Evolutionary conservation across 83 land plant species (phyloP).

Genomic region (Thuja plicata): DNA sequence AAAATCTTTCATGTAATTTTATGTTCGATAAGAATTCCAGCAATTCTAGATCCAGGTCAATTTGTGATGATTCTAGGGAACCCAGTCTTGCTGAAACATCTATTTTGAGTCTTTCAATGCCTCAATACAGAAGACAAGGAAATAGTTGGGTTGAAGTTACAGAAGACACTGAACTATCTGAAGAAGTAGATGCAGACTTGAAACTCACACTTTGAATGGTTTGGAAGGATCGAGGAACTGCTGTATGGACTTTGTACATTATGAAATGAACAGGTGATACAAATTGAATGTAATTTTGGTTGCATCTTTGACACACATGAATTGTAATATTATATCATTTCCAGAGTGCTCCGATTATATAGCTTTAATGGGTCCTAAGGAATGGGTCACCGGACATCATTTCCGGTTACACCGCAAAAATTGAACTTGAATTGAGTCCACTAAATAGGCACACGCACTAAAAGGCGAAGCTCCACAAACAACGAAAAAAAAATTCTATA

Average conservation of each 20-base stretch:
- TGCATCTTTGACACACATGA: background rate
- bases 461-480: background rate
- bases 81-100: background rate
- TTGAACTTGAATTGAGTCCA: background rate
- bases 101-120: slow-evolving; percentile 16
- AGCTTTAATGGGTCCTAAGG: too few species aligned
- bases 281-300: slow-evolving; percentile 2
- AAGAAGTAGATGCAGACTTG: slow-evolving; percentile 4
- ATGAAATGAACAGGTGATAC: slow-evolving; percentile 9
- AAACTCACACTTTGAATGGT: slow-evolving; percentile 2
- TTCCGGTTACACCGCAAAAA: background rate
- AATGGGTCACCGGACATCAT: background rate
- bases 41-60: background rate
- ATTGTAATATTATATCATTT: slow-evolving; percentile 11
- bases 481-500: background rate
- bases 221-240: background rate
- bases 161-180: slow-evolving; percentile 1
- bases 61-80: slow-evolving; percentile 15
- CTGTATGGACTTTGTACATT: slow-evolving; percentile 3
- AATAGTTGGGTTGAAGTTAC: slow-evolving; percentile 10
- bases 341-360: background rate
- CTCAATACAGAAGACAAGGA: slow-evolving; percentile 15
- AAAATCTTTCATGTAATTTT: background rate
- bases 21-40: background rate
- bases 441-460: background rate